A percentile compares a stretch with the other conserved stretches of the same genome.
Conservation (phyloP, 352 stramenopile species). For the Phytophthora nicotianae region DNA sequence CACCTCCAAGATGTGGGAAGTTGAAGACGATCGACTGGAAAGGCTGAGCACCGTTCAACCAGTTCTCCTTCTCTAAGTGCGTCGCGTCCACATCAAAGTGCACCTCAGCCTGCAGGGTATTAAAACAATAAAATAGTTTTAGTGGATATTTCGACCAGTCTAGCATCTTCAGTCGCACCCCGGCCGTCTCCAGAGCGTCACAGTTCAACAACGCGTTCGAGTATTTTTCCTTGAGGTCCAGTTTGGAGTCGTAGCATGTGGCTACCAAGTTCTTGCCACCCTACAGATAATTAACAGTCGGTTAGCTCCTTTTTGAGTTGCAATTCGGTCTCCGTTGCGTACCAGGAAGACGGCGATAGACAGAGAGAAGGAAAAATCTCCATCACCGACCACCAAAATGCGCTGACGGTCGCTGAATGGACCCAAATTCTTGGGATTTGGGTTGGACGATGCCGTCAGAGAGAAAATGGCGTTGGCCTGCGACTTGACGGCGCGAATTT, state of each 20-base stretch:
- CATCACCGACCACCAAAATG: conserved; percentile 86
- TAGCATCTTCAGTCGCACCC: conserved; percentile 32
- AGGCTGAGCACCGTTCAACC: conserved; percentile 42
- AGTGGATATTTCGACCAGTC: too few relatives aligned
- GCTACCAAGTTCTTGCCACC: conserved; percentile 69
- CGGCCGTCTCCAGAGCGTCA: conserved; percentile 73
- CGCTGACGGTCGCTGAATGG: conserved; percentile 75
- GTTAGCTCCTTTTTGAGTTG: conserved; percentile 4
- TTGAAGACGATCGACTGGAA: conserved; percentile 88
- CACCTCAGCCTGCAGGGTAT: conserved; percentile 56
- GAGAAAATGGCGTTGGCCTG: conserved; percentile 76
- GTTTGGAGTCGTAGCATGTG: conserved; percentile 79
- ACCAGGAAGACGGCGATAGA: conserved; percentile 78
- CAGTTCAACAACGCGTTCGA: conserved; percentile 66
- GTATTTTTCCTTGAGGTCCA: conserved; percentile 78
- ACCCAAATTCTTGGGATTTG: conserved; percentile 83
- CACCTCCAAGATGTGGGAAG: conserved; percentile 85
- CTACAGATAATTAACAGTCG: conserved; percentile 24
- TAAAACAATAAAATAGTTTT: too few relatives aligned
- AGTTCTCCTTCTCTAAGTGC: conserved; percentile 58
- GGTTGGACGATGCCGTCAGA: conserved; percentile 73
- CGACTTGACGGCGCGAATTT: conserved; percentile 50
- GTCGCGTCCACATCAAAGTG: conserved; percentile 78
- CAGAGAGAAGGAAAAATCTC: conserved; percentile 85
- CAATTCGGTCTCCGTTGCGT: not conserved